These are phyloP conservation scores for Poa pratensis DNA, from an alignment of 176 grass and related monocot genomes.

Conservation along the genomic window DNA sequence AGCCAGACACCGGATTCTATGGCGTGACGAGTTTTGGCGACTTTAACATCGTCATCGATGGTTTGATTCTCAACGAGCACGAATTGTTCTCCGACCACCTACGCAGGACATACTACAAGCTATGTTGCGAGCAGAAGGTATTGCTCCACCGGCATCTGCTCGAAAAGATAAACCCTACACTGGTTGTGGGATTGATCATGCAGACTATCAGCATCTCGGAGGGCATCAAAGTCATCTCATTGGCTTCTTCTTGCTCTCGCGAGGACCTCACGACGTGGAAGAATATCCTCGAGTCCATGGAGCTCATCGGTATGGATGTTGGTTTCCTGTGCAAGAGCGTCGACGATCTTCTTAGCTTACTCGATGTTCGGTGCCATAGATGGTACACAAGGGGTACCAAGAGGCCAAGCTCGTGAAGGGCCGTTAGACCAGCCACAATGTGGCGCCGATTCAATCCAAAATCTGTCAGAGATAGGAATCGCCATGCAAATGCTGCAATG, in stretches of 20 bases:
- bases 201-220: conserved; percentile 38
- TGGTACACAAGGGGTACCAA: not conserved
- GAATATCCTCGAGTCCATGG: conserved; percentile 42
- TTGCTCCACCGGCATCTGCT: conserved; percentile 42
- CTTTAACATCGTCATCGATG: conserved; percentile 37
- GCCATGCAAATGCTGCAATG: too few species aligned
- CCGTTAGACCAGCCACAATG: not conserved
- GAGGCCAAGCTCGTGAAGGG: not conserved
- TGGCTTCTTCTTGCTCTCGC: not conserved
- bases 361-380: not conserved
- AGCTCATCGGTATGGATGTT: conserved; percentile 44
- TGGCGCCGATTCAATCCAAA: too few species aligned
- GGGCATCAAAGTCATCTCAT: not conserved
- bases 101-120: conserved; percentile 38
- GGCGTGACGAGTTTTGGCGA: not conserved
- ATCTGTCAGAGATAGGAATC: too few species aligned
- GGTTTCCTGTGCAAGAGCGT: conserved; percentile 23
- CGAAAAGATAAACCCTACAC: not conserved
- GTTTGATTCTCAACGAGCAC: not conserved
- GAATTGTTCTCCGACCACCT: not conserved
- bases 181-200: conserved; percentile 40
- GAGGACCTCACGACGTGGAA: conserved; percentile 43
- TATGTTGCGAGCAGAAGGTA: conserved; percentile 36
- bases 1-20: not conserved
- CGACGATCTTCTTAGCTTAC: not conserved